Conservation (phyloP, 73 alveolate genomes). For the Tetrahymena malaccensis region DNA sequence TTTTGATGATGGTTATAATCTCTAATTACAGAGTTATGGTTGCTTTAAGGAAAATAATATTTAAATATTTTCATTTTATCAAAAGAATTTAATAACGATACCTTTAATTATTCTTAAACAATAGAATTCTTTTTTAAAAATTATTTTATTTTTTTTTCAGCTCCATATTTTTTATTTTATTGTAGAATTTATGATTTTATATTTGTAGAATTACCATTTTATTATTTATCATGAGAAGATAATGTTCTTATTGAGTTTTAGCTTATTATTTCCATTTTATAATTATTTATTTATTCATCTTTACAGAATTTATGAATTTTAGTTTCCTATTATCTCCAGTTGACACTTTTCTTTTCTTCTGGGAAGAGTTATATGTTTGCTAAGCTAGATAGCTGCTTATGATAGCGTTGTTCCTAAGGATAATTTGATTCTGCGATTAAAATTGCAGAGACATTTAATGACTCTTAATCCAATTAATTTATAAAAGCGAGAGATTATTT, state of each 20-base stretch:
- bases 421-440: not conserved
- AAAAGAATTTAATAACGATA: too few species aligned
- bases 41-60: not conserved
- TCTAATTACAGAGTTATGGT: too few species aligned
- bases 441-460: not conserved
- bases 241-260: not conserved
- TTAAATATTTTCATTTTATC: not conserved
- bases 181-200: not conserved
- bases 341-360: not conserved
- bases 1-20: not conserved
- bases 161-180: not conserved
- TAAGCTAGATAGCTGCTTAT: not conserved
- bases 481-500: not conserved
- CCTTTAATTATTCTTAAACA: too few species aligned
- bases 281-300: not conserved
- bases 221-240: not conserved
- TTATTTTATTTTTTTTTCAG: not conserved
- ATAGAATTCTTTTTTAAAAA: not conserved
- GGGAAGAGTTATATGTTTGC: not conserved
- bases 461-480: not conserved
- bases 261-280: not conserved
- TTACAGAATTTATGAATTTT: not conserved
- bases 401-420: not conserved
- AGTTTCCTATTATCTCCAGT: not conserved
- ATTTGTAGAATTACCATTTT: not conserved